Evolutionary conservation across 179 eudicot species (phyloP).

Genomic region (Silene vulgaris): DNA sequence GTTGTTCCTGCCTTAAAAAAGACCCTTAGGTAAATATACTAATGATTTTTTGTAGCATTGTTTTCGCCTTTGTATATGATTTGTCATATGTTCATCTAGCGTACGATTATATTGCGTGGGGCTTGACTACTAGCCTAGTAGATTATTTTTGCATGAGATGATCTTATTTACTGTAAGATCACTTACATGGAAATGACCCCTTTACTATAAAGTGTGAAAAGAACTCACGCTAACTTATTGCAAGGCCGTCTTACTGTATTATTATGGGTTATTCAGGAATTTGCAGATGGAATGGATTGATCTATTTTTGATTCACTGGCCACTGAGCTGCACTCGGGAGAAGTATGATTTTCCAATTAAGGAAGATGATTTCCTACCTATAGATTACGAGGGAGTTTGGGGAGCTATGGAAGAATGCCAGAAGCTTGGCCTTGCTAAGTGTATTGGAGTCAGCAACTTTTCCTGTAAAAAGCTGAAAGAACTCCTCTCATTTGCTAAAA

Average conservation of each 20-base stretch:
- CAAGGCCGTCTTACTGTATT: not conserved
- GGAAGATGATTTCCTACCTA: constrained; percentile 34
- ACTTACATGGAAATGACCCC: too few species aligned
- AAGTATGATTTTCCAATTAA: constrained; percentile 32
- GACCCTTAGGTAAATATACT: constrained; percentile 27
- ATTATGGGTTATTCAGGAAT: constrained; percentile 29
- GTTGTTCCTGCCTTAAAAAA: constrained; percentile 39
- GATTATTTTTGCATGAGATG: too few species aligned
- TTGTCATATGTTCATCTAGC: not conserved
- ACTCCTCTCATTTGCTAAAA: constrained; percentile 49
- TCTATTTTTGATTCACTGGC: constrained; percentile 51
- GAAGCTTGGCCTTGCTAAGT: constrained; percentile 58
- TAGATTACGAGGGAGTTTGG: constrained; percentile 64
- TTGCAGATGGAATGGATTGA: constrained; percentile 53
- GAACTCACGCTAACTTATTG: not conserved
- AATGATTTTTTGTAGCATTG: not conserved
- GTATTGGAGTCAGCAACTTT: constrained; percentile 74
- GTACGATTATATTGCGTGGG: not conserved
- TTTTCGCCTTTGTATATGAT: not conserved
- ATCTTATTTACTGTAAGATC: too few species aligned
- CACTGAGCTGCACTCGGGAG: constrained; percentile 40
- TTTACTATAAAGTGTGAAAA: not conserved
- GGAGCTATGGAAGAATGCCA: constrained; percentile 70
- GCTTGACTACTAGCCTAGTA: too few species aligned
- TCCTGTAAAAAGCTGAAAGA: constrained; percentile 46